Conservation (phyloP, 2,329 filamentous ascomycete genomes). For the Conoideocrella luteorostrata region DNA sequence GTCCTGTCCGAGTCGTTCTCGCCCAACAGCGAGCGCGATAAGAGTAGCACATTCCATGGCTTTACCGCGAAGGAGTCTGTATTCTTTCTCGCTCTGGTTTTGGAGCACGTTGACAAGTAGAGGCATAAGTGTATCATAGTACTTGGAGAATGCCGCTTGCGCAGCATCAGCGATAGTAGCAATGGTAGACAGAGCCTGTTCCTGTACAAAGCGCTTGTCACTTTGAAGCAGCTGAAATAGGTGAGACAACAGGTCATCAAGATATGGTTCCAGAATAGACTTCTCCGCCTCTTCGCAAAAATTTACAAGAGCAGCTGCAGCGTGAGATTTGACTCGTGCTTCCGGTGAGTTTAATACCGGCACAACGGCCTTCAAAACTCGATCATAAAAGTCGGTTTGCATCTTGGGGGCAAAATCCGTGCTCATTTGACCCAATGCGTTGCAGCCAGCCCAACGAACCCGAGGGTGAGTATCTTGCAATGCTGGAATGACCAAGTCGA, state of each 20-base stretch:
- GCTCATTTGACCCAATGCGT: slow-evolving; percentile 98
- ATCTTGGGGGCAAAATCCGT: slow-evolving; percentile 97
- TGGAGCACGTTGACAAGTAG: slow-evolving; percentile 83
- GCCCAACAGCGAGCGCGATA: slow-evolving; percentile 90
- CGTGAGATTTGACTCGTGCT: slow-evolving; percentile 91
- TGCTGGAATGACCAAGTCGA: slow-evolving; percentile 90
- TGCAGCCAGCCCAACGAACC: slow-evolving; percentile 95
- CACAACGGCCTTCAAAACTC: slow-evolving; percentile 84
- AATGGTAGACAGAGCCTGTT: slow-evolving; percentile 95
- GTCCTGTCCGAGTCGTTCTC: slow-evolving; percentile 83
- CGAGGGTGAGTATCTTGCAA: slow-evolving; percentile 85
- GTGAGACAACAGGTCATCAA: slow-evolving; percentile 78
- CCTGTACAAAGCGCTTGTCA: slow-evolving; percentile 92
- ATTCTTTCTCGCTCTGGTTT: slow-evolving; percentile 89
- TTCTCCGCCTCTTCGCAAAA: slow-evolving; percentile 99
- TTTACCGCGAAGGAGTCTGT: slow-evolving; percentile 84
- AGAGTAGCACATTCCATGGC: slow-evolving; percentile 98
- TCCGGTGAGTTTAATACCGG: slow-evolving; percentile 86
- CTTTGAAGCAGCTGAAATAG: slow-evolving; percentile 84
- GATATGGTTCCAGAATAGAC: slow-evolving; percentile 81
- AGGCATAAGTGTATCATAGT: slow-evolving; percentile 95
- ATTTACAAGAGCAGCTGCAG: slow-evolving; percentile 95
- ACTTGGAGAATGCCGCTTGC: slow-evolving; percentile 88
- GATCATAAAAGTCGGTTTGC: slow-evolving; percentile 90
- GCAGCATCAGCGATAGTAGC: slow-evolving; percentile 98